phyloP scores from a whole-genome alignment of 805 yeast genomes.

The Henningerozyma blattae region DNA sequence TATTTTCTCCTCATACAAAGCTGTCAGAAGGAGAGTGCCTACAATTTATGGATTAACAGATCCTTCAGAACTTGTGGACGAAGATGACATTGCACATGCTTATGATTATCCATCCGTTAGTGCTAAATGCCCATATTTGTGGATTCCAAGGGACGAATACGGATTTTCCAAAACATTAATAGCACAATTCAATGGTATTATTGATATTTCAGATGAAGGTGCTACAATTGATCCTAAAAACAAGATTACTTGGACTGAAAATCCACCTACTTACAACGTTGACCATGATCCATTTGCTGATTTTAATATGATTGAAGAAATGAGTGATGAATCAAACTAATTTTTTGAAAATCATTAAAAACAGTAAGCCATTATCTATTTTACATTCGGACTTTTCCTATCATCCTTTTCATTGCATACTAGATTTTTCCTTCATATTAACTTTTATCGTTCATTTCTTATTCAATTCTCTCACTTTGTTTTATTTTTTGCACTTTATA shows the following conservation, averaged over 20 bases:
- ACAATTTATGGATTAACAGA: constrained; percentile 41
- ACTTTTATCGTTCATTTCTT: too few relatives aligned
- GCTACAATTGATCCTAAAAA: constrained; percentile 46
- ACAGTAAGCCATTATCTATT: too few relatives aligned
- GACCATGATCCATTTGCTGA: too few relatives aligned
- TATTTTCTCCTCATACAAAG: constrained; percentile 36
- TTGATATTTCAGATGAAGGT: constrained; percentile 57
- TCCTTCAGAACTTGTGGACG: constrained; percentile 30
- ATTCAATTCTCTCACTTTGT: too few relatives aligned
- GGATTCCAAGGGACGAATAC: constrained; percentile 87
- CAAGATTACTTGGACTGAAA: constrained; percentile 34
- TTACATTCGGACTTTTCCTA: too few relatives aligned
- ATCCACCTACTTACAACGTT: constrained; percentile 40
- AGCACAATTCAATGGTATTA: constrained; percentile 38
- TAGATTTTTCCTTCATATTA: too few relatives aligned
- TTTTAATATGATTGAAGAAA: too few relatives aligned
- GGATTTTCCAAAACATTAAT: constrained; percentile 63
- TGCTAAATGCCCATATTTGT: constrained; percentile 59
- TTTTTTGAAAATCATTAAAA: too few relatives aligned
- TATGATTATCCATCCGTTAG: constrained; percentile 67
- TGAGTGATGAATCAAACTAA: too few relatives aligned
- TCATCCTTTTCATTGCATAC: too few relatives aligned
- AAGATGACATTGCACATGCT: constrained; percentile 39
- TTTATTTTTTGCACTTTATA: too few relatives aligned
- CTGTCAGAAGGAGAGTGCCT: constrained; percentile 42